Evolutionary conservation across 495 filamentous ascomycete species (phyloP), one percentile per base, ranked within the genome.

Genomic region (Aspergillus coremiiformis): DNA sequence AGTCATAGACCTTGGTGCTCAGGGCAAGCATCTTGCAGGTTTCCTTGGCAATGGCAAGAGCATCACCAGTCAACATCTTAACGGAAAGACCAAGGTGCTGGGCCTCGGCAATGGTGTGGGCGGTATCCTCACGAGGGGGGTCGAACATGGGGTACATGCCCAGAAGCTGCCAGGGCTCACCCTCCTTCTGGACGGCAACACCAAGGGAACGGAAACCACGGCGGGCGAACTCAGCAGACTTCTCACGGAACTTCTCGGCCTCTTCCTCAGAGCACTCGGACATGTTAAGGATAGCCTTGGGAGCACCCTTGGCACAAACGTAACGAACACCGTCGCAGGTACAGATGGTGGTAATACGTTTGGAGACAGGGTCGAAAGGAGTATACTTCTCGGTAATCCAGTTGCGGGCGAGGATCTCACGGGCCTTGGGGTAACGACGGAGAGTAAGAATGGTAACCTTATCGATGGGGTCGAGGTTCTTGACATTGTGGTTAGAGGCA

Each of bases 171-270:
- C 84, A 84, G 49, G 75, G 74, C 66, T 78, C 78, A 62, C 82
- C 75, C 65, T 81, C 79, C 72, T 82, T 81, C 74, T 81, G 78
- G 64, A 81, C 77, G 53, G 84, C 84, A 60, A 89, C 84, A 78
- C 84, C 84, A 51, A 89, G 81, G 54, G 84, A 87, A 71, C 84
- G 83, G 83, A 89, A 89, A 77, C 84, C 84, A 82, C 84, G 81
- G 52, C 82, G 81, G 70, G 84, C 84, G 69, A 87, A 87, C 62
- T 87, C 84, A 47, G 78, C 66, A 51, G 83, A 80, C 78, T 86
- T 87, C 52, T 79, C 74, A 69, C 78, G 79, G 80, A 84, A 87
- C 55, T 82, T 72, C 56, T 77, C 63, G 51, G 81, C 73, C 61
- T 80, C 80, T 63, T 84, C 81, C 65, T 78, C 72, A 52, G 77